A percentile compares a stretch with the other conserved stretches of the same genome.
Conservation (phyloP, 129 eudicot species). For the Pseudognaphalium luteoalbum region DNA sequence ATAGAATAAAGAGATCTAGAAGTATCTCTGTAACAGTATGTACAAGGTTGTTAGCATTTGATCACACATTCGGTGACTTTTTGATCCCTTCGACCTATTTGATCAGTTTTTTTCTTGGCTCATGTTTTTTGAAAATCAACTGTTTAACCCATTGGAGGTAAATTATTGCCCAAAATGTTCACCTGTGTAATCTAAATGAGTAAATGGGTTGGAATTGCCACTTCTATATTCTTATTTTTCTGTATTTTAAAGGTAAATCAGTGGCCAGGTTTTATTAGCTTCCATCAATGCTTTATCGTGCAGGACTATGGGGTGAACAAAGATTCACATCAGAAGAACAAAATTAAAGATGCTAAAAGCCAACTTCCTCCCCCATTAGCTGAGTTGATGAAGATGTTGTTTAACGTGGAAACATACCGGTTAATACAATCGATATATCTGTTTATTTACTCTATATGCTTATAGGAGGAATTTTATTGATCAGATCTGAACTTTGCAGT, state of each 20-base stretch:
- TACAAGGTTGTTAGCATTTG: too few relatives aligned
- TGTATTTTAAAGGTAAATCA: not conserved
- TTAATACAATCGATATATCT: slow-evolving; percentile 22
- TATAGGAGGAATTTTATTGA: slow-evolving; percentile 4
- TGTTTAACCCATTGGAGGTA: slow-evolving; percentile 3
- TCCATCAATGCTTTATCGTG: slow-evolving; percentile 21
- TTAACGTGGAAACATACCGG: slow-evolving; percentile 95
- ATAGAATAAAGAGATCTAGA: not conserved
- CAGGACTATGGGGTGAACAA: slow-evolving; percentile 95
- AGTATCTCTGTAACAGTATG: too few relatives aligned
- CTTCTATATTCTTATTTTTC: not conserved
- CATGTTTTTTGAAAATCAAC: not conserved
- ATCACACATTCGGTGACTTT: not conserved
- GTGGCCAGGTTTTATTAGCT: not conserved
- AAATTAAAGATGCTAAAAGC: slow-evolving; percentile 50
- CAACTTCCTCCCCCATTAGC: slow-evolving; percentile 70
- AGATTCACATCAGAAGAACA: slow-evolving; percentile 57
- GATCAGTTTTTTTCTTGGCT: not conserved
- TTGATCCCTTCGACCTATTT: not conserved
- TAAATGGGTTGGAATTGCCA: slow-evolving; percentile 4
- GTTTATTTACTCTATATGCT: slow-evolving; percentile 6
- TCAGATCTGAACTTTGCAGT: slow-evolving; percentile 39
- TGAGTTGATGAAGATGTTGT: slow-evolving; percentile 93
- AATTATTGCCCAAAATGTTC: not conserved
- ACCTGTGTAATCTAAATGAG: not conserved